Percentiles rank a stretch among this genome's conserved stretches.
These are phyloP conservation scores for Elsinoe perseae DNA, from an alignment of 2,329 filamentous ascomycete genomes.

Conservation along the genomic window DNA sequence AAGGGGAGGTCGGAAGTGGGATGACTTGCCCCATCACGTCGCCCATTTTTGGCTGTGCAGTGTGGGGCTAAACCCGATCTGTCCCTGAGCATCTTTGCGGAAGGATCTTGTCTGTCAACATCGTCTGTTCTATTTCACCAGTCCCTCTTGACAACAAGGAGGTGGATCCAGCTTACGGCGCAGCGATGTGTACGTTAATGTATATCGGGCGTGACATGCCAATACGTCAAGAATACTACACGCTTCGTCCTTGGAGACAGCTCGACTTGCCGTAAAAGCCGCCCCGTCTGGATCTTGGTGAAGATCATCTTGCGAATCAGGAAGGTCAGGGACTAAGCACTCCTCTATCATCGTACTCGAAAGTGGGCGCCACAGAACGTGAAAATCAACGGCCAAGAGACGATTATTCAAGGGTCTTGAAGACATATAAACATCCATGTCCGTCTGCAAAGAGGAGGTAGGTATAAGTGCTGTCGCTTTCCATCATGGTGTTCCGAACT, in stretches of 20 bases:
- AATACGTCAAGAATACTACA: not conserved
- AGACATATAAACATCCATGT: not conserved
- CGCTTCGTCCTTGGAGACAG: not conserved
- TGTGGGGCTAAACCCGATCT: constrained; percentile 4
- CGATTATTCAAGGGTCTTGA: not conserved
- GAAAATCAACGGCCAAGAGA: not conserved
- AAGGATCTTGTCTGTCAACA: not conserved
- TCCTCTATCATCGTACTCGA: constrained; percentile 5
- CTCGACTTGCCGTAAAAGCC: constrained; percentile 10
- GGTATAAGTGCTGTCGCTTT: not conserved
- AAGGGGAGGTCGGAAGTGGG: constrained; percentile 6
- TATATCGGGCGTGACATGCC: not conserved
- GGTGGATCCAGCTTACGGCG: not conserved
- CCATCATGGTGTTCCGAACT: not conserved
- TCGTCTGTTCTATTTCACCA: too few species aligned
- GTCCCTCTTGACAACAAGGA: not conserved
- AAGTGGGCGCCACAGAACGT: not conserved
- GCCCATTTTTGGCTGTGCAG: not conserved
- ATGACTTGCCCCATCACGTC: not conserved
- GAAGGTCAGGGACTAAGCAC: constrained; percentile 6
- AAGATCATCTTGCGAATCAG: constrained; percentile 12
- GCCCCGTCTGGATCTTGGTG: constrained; percentile 1
- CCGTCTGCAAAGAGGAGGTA: not conserved
- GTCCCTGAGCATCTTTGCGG: not conserved
- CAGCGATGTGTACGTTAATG: not conserved